Evolutionary conservation across 1,284 basidiomycete genomes (phyloP).

Genomic region (Boletus calvinii): DNA sequence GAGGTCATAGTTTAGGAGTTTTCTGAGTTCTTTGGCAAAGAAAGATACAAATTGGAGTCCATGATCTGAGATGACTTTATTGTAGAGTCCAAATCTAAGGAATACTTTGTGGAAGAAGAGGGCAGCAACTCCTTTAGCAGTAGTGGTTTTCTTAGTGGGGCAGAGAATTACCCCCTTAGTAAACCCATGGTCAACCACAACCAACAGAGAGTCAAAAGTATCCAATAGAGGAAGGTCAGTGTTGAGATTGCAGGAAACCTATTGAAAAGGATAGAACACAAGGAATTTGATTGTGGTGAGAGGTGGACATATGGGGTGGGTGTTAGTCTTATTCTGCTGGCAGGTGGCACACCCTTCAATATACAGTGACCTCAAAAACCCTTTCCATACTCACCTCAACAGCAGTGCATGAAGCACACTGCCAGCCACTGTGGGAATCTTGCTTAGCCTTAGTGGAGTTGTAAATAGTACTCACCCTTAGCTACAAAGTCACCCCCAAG

Average conservation of each 20-base stretch:
- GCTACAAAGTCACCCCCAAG: too few relatives aligned
- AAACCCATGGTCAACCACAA: background rate
- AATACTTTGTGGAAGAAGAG: background rate
- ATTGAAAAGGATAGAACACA: background rate
- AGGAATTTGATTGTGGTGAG: rapidly evolving
- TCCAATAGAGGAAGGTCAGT: too few relatives aligned
- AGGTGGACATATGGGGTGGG: background rate
- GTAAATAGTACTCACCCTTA: too few relatives aligned
- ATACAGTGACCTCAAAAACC: too few relatives aligned
- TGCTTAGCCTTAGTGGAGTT: too few relatives aligned
- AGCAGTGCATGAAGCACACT: too few relatives aligned
- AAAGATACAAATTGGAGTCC: conserved; percentile 24
- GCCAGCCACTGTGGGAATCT: too few relatives aligned
- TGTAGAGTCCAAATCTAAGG: conserved; percentile 12
- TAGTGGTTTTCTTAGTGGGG: background rate
- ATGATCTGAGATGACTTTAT: conserved; percentile 27
- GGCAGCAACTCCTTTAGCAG: background rate
- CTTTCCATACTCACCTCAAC: too few relatives aligned
- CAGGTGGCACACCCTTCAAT: conserved; percentile 12
- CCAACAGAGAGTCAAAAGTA: background rate
- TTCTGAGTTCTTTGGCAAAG: background rate
- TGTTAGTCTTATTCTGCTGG: background rate
- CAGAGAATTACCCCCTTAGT: background rate
- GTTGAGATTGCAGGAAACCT: too few relatives aligned
- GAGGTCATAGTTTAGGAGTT: background rate